Conservation (phyloP, 2,329 filamentous ascomycete species). For the Xylaria sp. region DNA sequence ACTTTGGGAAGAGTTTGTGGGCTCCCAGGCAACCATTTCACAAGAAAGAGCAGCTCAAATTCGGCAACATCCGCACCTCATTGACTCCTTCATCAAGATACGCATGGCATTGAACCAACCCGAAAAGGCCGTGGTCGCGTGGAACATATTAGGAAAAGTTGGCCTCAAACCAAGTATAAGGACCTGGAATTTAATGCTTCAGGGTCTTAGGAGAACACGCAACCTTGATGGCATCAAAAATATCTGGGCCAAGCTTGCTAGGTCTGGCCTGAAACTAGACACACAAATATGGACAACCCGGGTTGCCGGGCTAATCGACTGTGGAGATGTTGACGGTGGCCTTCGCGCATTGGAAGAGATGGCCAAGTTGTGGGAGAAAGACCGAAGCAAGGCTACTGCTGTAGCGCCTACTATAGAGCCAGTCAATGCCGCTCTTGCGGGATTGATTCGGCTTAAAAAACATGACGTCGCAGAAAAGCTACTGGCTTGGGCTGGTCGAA, state of each 20-base stretch:
- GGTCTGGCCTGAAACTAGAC: slow-evolving; percentile 70
- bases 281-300: slow-evolving; percentile 75
- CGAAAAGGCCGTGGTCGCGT: slow-evolving; percentile 45
- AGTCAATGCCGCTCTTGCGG: slow-evolving; percentile 77
- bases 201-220: slow-evolving; percentile 71
- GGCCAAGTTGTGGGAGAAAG: slow-evolving; percentile 67
- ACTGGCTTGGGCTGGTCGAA: slow-evolving; percentile 67
- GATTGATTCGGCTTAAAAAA: slow-evolving; percentile 64
- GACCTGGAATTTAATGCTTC: slow-evolving; percentile 80
- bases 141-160: slow-evolving; percentile 49
- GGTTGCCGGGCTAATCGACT: slow-evolving; percentile 72
- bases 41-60: slow-evolving; percentile 40
- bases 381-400: slow-evolving; percentile 52
- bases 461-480: slow-evolving; percentile 63
- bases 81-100: slow-evolving; percentile 48
- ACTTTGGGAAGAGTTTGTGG: slow-evolving; percentile 46
- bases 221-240: slow-evolving; percentile 70
- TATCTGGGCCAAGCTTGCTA: slow-evolving; percentile 74
- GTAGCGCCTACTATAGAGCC: slow-evolving; percentile 71
- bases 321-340: slow-evolving; percentile 65
- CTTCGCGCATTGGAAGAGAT: slow-evolving; percentile 74
- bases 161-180: slow-evolving; percentile 68
- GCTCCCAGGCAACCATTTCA: slow-evolving; percentile 33
- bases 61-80: slow-evolving; percentile 40
- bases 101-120: slow-evolving; percentile 47